Evolutionary conservation across 106 monocot species (phyloP), one percentile per base, ranked within the genome.

Genomic region (Dendrobium huoshanense): DNA sequence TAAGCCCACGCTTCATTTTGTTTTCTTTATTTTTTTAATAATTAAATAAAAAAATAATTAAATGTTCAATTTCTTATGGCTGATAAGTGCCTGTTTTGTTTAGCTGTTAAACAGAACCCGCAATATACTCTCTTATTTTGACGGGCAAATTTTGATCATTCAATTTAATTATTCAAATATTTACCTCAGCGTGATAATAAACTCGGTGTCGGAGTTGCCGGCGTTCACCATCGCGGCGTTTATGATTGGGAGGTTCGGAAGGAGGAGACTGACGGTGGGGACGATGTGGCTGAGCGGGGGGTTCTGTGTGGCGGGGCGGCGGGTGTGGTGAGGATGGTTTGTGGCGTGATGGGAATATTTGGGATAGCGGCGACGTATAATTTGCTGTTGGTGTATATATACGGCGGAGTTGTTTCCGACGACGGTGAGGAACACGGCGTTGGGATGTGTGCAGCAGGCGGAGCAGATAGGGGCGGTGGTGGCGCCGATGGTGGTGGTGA

Each of bases 341-440:
- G 89, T 64, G 92, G 92, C 2, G 75, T 98, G 55, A 4, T 94
- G 54, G 97, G 91, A 6, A 92, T 94, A 0, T 98, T 94, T 73
- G 89, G 88, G 41, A 85, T 91, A 86, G 86, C 97, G 6, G 97
- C 89, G n/a, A 94, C 92, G 11, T 94, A 88, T 67, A 92, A 94
- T 47, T 48, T 98, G 79, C 55, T 92, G 65, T 89, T 89, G 29
- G 87, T 98, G 15, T 92, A 98, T 84, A 87, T 98, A 44, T n/a
- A n/a, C n/a, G n/a, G n/a, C n/a, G n/a, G n/a, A n/a, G n/a, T n/a
- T n/a, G n/a, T n/a, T n/a, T n/a, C 94, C 94, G 43, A 98, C 96
- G 33, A 81, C 83, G 55, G 96, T 96, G 83, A 86, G 96, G 85
- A 96, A 85, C 58, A 82, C 86, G 4, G 94, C 96, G 25, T 74